These are phyloP conservation scores for Tausonia pullulans DNA, from an alignment of 1,284 basidiomycete species.

Conservation along the genomic window DNA sequence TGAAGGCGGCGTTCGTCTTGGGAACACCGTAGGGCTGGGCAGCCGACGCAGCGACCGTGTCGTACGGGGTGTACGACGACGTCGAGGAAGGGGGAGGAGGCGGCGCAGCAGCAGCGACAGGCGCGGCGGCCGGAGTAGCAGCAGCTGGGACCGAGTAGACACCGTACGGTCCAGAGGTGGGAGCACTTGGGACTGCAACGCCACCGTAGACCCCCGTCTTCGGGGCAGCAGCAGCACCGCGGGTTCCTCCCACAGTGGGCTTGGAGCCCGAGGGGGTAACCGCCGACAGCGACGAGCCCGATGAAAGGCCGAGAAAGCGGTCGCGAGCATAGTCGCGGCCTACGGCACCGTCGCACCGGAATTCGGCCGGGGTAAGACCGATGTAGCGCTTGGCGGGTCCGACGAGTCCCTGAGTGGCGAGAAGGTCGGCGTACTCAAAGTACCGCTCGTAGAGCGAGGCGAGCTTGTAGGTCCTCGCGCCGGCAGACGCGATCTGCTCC, in stretches of 20 bases:
- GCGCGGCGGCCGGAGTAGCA: no score
- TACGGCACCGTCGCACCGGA: conserved; percentile 52
- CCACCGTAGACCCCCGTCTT: conserved; percentile 13
- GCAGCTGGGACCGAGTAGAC: no score
- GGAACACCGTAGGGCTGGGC: no score
- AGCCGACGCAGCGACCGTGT: no score
- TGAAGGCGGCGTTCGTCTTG: no score
- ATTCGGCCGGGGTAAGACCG: conserved; percentile 67
- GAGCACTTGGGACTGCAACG: conserved; percentile 5
- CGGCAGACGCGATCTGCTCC: conserved; percentile 39
- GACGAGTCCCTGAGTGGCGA: conserved; percentile 80
- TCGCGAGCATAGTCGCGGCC: conserved; percentile 53
- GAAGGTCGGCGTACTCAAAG: conserved; percentile 87
- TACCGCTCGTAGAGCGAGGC: conserved; percentile 81
- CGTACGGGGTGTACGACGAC: no score
- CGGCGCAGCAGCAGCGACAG: no score
- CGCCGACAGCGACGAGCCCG: conserved; percentile 17
- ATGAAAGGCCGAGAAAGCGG: conserved; percentile 40
- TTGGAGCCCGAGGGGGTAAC: conserved; percentile 12
- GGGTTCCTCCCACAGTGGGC: not conserved
- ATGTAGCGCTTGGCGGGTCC: conserved; percentile 72
- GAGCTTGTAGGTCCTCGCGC: conserved; percentile 66
- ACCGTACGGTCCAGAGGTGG: not conserved
- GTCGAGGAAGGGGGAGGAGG: no score
- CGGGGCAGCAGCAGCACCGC: conserved; percentile 3